Percentiles rank a stretch among this genome's conserved stretches.
Evolutionary conservation across 768 basidiomycete species (phyloP).

Genomic region (Hortiboletus flavorubellus): DNA sequence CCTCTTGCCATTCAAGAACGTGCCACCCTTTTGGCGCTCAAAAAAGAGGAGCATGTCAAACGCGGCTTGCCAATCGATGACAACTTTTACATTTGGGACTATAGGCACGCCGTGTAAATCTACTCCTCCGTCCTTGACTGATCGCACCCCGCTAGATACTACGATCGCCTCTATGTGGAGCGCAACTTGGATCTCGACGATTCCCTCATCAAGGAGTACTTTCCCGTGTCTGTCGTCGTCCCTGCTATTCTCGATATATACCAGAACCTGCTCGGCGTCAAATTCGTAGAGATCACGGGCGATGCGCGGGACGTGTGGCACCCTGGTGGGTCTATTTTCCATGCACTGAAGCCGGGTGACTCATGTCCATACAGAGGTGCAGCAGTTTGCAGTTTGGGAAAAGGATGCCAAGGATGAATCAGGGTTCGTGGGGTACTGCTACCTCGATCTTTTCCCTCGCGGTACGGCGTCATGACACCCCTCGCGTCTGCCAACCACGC

Average conservation of each 20-base stretch:
- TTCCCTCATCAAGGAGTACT: slow-evolving; percentile 80
- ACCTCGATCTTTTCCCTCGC: slow-evolving; percentile 85
- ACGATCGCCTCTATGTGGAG: slow-evolving; percentile 50
- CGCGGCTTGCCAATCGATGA: slow-evolving; percentile 62
- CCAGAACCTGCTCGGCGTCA: slow-evolving; percentile 75
- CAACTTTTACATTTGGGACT: slow-evolving; percentile 83
- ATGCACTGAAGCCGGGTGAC: not conserved
- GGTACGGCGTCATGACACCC: slow-evolving; percentile 37
- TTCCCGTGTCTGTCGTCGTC: slow-evolving; percentile 82
- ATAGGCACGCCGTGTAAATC: slow-evolving; percentile 43
- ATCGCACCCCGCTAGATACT: slow-evolving; percentile 23
- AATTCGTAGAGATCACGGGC: slow-evolving; percentile 54
- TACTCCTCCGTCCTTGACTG: not conserved
- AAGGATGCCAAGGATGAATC: slow-evolving; percentile 65
- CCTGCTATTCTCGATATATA: slow-evolving; percentile 82
- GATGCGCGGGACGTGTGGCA: slow-evolving; percentile 73
- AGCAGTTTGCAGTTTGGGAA: slow-evolving; percentile 84
- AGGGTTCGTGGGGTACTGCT: slow-evolving; percentile 81
- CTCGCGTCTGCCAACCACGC: not conserved
- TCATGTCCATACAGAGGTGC: slow-evolving; percentile 53
- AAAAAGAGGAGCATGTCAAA: slow-evolving; percentile 67
- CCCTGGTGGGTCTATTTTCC: slow-evolving; percentile 48
- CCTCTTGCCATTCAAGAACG: slow-evolving; percentile 71
- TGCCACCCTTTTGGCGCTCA: slow-evolving; percentile 63
- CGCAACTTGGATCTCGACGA: slow-evolving; percentile 69